phyloP scores from a whole-genome alignment of 2,329 filamentous ascomycete species.

The Colletotrichum sp. region DNA sequence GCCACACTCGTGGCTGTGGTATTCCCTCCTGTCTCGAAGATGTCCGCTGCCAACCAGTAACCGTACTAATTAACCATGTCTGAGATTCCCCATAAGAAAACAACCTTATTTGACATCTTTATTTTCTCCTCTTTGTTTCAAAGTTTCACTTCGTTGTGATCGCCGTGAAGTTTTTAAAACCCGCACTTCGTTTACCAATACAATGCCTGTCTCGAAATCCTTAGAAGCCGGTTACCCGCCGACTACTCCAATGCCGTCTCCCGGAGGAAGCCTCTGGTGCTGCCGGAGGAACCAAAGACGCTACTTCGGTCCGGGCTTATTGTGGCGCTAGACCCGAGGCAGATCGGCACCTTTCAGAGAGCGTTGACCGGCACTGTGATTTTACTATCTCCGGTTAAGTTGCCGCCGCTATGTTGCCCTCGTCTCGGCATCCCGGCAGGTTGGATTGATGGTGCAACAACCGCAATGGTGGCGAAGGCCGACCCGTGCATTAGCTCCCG shows the following conservation, averaged over 20 bases:
- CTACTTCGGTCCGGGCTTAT: background rate
- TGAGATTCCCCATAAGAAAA: background rate
- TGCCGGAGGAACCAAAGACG: background rate
- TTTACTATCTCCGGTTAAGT: background rate
- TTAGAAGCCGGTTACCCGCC: background rate
- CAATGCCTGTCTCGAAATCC: background rate
- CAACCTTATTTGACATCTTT: background rate
- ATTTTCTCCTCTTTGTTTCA: background rate
- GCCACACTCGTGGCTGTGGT: background rate
- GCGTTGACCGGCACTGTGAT: background rate
- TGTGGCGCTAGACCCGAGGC: background rate
- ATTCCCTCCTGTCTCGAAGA: background rate
- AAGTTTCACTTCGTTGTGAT: background rate
- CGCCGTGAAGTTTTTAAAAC: background rate
- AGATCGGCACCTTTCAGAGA: background rate
- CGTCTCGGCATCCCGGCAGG: conserved; percentile 5
- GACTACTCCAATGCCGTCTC: background rate
- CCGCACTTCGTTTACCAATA: background rate
- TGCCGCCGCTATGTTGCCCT: background rate
- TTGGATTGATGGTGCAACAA: background rate
- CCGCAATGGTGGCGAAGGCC: conserved; percentile 9
- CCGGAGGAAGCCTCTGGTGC: background rate
- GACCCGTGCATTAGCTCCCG: conserved; percentile 17
- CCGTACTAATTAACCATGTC: background rate
- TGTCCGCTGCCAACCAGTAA: background rate